phyloP scores from a whole-genome alignment of 345 rosid genomes.

The Anastatica hierochuntica region DNA sequence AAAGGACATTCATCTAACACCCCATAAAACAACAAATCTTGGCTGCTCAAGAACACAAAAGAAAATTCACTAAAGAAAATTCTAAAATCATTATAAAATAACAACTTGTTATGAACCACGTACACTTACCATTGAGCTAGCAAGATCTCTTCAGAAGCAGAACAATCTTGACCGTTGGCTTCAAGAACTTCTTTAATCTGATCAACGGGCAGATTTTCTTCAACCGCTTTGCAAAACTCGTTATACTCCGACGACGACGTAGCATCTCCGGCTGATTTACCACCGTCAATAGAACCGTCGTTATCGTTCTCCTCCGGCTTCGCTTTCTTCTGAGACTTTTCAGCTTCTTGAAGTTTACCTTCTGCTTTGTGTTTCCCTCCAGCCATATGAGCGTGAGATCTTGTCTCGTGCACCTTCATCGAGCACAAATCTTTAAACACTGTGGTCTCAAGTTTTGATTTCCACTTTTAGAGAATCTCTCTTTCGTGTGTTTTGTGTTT shows the following conservation, averaged over 20 bases:
- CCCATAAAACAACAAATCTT: conserved; percentile 59
- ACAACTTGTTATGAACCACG: neutral
- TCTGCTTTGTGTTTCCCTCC: conserved; percentile 81
- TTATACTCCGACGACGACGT: conserved; percentile 40
- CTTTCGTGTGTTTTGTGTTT: neutral
- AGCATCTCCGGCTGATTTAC: conserved; percentile 19
- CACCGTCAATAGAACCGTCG: conserved; percentile 5
- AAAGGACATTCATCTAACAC: conserved; percentile 50
- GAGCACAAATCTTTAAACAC: neutral
- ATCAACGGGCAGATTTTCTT: conserved; percentile 40
- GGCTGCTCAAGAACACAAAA: conserved; percentile 27
- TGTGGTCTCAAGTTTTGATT: neutral
- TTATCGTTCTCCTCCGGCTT: conserved; percentile 40
- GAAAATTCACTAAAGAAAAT: neutral
- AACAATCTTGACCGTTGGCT: conserved; percentile 49
- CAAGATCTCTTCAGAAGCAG: conserved; percentile 33
- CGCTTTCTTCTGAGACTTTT: conserved; percentile 52
- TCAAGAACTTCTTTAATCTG: conserved; percentile 59
- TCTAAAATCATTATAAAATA: neutral
- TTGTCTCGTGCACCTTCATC: conserved; percentile 64
- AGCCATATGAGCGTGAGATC: conserved; percentile 49
- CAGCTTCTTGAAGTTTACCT: conserved; percentile 42
- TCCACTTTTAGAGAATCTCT: neutral
- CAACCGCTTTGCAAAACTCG: conserved; percentile 41
- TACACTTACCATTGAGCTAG: conserved; percentile 20